Evolutionary conservation across 2,329 filamentous ascomycete genomes (phyloP).

Genomic region (Chaetomium sp.): DNA sequence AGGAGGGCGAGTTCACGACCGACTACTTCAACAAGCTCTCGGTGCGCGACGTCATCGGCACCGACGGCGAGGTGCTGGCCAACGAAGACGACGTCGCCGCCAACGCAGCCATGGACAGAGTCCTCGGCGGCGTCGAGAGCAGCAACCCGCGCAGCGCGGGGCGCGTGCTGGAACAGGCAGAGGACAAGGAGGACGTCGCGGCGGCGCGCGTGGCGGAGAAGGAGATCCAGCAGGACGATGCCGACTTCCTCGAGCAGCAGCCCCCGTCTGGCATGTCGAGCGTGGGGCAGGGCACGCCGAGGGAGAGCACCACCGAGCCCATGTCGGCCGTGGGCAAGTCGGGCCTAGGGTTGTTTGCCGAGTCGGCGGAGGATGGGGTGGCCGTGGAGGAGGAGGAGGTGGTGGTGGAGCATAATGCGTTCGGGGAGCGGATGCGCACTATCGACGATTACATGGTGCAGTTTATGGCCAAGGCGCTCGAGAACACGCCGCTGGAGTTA

Average conservation of each 20-base stretch:
- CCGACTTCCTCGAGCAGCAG: constrained; percentile 75
- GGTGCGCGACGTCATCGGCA: constrained; percentile 68
- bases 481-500: constrained; percentile 61
- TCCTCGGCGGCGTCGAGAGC: constrained; percentile 70
- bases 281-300: constrained; percentile 55
- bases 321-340: constrained; percentile 32
- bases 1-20: constrained; percentile 96
- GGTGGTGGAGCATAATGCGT: constrained; percentile 58
- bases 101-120: constrained; percentile 80
- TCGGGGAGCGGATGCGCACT: constrained; percentile 58
- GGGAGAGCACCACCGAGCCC: constrained; percentile 42
- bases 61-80: constrained; percentile 46
- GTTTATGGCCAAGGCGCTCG: constrained; percentile 65
- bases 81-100: constrained; percentile 71
- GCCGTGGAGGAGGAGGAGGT: constrained; percentile 40
- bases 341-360: constrained; percentile 44
- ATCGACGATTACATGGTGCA: constrained; percentile 77
- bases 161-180: constrained; percentile 80
- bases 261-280: constrained; percentile 49
- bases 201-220: constrained; percentile 87
- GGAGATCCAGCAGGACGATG: constrained; percentile 84
- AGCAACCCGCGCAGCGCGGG: constrained; percentile 60
- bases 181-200: constrained; percentile 88
- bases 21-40: constrained; percentile 86
- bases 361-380: constrained; percentile 40